phyloP scores from a whole-genome alignment of 2,329 filamentous ascomycete species.

The Pestalotiopsis sp. region DNA sequence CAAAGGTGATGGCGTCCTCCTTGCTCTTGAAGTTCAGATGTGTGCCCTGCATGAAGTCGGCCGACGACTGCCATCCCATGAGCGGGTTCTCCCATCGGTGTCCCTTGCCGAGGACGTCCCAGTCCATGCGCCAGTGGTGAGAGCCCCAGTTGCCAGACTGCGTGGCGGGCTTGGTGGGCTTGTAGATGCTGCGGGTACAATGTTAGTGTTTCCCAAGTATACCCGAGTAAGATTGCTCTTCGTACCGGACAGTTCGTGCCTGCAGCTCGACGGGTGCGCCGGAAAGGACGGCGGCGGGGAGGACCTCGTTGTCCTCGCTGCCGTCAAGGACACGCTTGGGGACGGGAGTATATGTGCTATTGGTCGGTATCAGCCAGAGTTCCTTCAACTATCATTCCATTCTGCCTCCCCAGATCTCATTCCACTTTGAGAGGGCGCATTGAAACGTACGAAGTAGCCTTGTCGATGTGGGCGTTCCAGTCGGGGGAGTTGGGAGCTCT shows the following conservation, averaged over 20 bases:
- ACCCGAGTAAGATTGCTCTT: background rate
- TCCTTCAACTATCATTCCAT: too few species aligned
- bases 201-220: conserved; percentile 9
- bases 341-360: conserved; percentile 84
- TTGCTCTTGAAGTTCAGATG: conserved; percentile 87
- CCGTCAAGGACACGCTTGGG: conserved; percentile 89
- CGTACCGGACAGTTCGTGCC: conserved; percentile 88
- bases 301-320: conserved; percentile 72
- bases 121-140: conserved; percentile 95
- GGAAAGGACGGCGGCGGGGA: conserved; percentile 84
- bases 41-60: conserved; percentile 92
- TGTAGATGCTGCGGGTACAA: conserved; percentile 71
- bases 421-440: background rate
- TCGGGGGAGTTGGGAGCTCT: conserved; percentile 68
- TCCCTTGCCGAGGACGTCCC: conserved; percentile 89
- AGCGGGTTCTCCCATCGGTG: conserved; percentile 98
- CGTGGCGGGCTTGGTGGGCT: conserved; percentile 88
- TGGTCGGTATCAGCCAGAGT: background rate
- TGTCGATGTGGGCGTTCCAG: conserved; percentile 79
- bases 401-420: conserved; percentile 3
- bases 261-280: conserved; percentile 93
- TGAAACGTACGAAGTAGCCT: conserved; percentile 78
- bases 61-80: conserved; percentile 98
- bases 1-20: conserved; percentile 92
- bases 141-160: conserved; percentile 88